Conservation (phyloP, 1,284 basidiomycete genomes). For the Baeospora myosura region DNA sequence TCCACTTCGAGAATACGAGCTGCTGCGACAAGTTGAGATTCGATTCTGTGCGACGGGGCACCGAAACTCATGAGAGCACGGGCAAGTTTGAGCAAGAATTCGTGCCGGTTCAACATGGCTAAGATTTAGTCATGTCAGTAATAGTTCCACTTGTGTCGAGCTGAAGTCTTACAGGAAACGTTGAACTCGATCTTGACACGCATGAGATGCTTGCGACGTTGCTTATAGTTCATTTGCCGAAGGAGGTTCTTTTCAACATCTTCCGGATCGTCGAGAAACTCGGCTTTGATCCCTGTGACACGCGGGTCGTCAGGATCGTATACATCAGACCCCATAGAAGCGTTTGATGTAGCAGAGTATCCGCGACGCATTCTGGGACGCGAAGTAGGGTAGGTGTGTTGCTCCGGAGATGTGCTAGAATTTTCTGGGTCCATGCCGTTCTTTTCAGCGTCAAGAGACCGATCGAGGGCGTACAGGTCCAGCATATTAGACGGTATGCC, state of each 20-base stretch:
- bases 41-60: conserved; percentile 82
- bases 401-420: not conserved
- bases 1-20: conserved; percentile 78
- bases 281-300: conserved; percentile 36
- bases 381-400: conserved; percentile 14
- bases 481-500: conserved; percentile 43
- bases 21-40: conserved; percentile 74
- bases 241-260: conserved; percentile 52
- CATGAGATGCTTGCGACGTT: conserved; percentile 54
- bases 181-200: conserved; percentile 65
- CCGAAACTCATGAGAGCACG: conserved; percentile 77
- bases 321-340: conserved; percentile 37
- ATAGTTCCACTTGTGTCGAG: conserved; percentile 32
- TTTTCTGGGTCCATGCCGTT: conserved; percentile 12
- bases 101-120: conserved; percentile 67
- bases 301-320: conserved; percentile 50
- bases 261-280: conserved; percentile 46
- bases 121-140: not conserved
- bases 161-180: conserved; percentile 51
- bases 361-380: conserved; percentile 19
- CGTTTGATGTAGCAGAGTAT: conserved; percentile 17
- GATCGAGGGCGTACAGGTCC: conserved; percentile 42
- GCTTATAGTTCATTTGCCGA: conserved; percentile 56
- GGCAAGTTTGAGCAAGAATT: conserved; percentile 77
- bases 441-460: conserved; percentile 17